Conservation (phyloP, 1,139 yeast genomes). For the Saccharomyces uvarum region DNA sequence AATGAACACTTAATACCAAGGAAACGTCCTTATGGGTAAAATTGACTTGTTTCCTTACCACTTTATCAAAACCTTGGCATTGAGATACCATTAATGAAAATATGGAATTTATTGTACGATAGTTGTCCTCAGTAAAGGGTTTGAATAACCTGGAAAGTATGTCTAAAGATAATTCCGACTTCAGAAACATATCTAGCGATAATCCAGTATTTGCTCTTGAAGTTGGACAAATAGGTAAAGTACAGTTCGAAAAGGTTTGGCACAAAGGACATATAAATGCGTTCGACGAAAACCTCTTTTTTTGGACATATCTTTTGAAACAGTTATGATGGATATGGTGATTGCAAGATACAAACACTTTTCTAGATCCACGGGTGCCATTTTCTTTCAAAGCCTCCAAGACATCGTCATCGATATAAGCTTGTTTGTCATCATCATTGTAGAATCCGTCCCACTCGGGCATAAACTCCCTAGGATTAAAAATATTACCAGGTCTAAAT, state of each 20-base stretch:
- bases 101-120: constrained; percentile 14
- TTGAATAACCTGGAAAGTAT: constrained; percentile 13
- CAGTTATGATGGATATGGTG: constrained; percentile 63
- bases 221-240: constrained; percentile 25
- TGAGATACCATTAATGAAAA: constrained; percentile 17
- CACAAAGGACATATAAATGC: constrained; percentile 57
- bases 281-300: constrained; percentile 25
- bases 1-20: constrained; percentile 32
- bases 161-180: constrained; percentile 10
- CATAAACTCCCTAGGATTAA: constrained; percentile 29
- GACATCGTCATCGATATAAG: constrained; percentile 15
- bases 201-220: constrained; percentile 10
- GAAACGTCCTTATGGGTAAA: constrained; percentile 17
- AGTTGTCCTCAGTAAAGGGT: constrained; percentile 11
- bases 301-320: constrained; percentile 35
- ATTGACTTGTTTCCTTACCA: constrained; percentile 12
- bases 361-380: constrained; percentile 28
- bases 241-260: constrained; percentile 43
- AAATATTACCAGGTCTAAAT: constrained; percentile 29
- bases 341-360: constrained; percentile 54
- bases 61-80: constrained; percentile 22
- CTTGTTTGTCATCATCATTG: constrained; percentile 20
- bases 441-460: constrained; percentile 22
- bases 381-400: constrained; percentile 17
- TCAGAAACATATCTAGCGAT: constrained; percentile 9